Evolutionary conservation across 441 rosid genomes (phyloP), one percentile per base, ranked within the genome.

Genomic region (Adansonia gregorii): DNA sequence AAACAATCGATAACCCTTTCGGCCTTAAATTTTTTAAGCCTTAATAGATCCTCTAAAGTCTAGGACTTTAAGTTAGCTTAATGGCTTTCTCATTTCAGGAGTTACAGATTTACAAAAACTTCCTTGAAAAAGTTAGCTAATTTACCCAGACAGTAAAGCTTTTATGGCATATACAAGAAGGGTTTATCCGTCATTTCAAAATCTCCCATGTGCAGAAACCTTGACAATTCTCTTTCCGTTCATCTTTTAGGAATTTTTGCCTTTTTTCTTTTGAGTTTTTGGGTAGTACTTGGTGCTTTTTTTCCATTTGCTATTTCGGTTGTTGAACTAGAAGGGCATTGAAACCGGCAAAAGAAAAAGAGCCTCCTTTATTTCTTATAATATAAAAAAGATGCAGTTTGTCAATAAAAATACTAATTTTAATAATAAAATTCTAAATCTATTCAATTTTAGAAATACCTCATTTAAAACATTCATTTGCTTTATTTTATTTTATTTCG

Each of bases 171-270:
- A 17, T 17, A 35, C 17, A 31, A 12, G 2, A 3, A 41, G 76
- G 80, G 66, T 41, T 35, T 49, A 24, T 52, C 2, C 8, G 80
- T 72, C 72, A 78, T 39, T 61, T 63, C 9, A 15, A 0, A 17
- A 12, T 20, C 17, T 11, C 1, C 73, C 73, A 31, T 67, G 6
- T 67, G 48, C 46, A 48, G 55, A 51, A 55, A 67, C 41, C 19
- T 75, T 65, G 70, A 66, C 70, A 41, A 4, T 35, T 35, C 39
- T 35, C 39, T 35, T 35, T 35, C 39, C 39, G 39, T 35, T 35
- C 39, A 35, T 35, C 39, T 35, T 35, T 35, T 3, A 35, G 39
- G 39, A 35, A 35, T 2, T 35, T 35, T 35, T 35, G n/a, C 3
- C 3, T 35, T 3, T 35, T 35, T 35, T 27, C 39, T 35, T 7